Evolutionary conservation across 257 asterid genomes (phyloP), one percentile per base, ranked within the genome.

Genomic region (Solanum tarijense): DNA sequence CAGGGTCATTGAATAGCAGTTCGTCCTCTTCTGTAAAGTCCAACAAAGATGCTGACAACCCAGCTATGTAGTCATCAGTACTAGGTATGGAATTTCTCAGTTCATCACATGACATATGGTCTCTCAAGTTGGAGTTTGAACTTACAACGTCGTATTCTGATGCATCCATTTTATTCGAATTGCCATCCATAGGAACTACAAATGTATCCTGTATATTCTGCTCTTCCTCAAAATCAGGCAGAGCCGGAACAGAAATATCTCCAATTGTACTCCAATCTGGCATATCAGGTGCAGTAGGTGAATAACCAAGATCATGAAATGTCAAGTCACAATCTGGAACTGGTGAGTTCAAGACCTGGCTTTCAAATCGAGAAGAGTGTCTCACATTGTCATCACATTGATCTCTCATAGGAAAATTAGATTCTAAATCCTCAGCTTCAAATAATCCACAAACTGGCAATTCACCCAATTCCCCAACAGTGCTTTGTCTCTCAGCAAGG

Each of bases 11-110:
- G 34, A 89, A 83, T 83, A 89, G 90, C 41, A 87, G 89, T 39
- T 89, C 92, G n/a, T 94, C 98, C 69, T 93, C 94, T 52, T 87
- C 73, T 20, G 92, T 35, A 14, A 90, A 91, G 88, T 92, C 90
- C 52, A 93, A 90, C 88, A 93, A 86, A 86, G 91, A 88, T 71
- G 87, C 87, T 20, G 86, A 82, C 41, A 94, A 74, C 65, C 89
- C 91, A 10, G 89, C 93, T n/a, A 92, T 87, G 91, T 85, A 90
- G 32, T 92, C 93, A 34, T 91, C 93, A 43, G 93, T 85, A 90
- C 89, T 90, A 38, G 93, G 90, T 88, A 87, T 83, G 48, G 91
- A 52, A 91, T 52, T 88, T 29, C 83, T 74, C 86, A 86, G 83
- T 76, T 68, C 69, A 43, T 79, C 66, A 79, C 85, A 79, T 79